Evolutionary conservation across 2,329 filamentous ascomycete species (phyloP).

Genomic region (Epicoccum nigrum): DNA sequence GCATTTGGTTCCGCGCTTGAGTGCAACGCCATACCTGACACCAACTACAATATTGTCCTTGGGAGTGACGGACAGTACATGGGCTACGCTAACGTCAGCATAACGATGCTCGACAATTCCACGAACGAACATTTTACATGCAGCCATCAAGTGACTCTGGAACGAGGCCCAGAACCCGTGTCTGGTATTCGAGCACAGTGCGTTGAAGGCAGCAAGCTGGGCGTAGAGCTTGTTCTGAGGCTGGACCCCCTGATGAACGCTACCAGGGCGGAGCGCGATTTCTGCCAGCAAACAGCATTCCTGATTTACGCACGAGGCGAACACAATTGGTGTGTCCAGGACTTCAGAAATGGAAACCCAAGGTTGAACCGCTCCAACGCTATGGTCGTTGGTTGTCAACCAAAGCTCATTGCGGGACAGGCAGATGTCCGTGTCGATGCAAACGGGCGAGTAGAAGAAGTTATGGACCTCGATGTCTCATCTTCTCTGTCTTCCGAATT

Average conservation of each 20-base stretch:
- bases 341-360: not conserved
- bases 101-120: not conserved
- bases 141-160: not conserved
- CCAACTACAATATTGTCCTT: not conserved
- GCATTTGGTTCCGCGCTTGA: not conserved
- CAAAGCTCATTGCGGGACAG: slow-evolving; percentile 36
- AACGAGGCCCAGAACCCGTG: not conserved
- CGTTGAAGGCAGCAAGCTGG: not conserved
- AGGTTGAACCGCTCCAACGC: slow-evolving; percentile 9
- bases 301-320: not conserved
- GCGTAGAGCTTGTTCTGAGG: not conserved
- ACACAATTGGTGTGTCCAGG: not conserved
- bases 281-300: not conserved
- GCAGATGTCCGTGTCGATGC: slow-evolving; percentile 47
- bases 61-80: not conserved
- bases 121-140: not conserved
- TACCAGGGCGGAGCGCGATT: not conserved
- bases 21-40: not conserved
- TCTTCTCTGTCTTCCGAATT: not conserved
- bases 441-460: slow-evolving; percentile 34
- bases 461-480: not conserved
- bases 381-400: slow-evolving; percentile 47
- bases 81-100: not conserved
- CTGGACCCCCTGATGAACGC: not conserved
- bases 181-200: not conserved